These are phyloP conservation scores for Coriaria nepalensis DNA, from an alignment of 306 rosid genomes.

Conservation along the genomic window DNA sequence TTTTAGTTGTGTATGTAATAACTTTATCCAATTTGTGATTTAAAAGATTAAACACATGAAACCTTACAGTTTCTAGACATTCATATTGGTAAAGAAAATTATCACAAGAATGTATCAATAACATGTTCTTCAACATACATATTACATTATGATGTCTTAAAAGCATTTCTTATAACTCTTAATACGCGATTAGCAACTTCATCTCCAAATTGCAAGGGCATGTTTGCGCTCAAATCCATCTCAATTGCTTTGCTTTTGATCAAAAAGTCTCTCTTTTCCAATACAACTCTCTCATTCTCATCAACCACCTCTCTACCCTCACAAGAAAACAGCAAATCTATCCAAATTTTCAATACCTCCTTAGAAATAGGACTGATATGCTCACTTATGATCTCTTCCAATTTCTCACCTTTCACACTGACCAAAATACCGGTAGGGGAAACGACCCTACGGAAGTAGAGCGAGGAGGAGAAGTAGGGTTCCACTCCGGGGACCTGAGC, in stretches of 20 bases:
- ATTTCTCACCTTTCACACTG: constrained; percentile 10
- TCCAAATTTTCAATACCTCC: constrained; percentile 14
- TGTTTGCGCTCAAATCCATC: constrained; percentile 17
- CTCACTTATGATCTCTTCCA: constrained; percentile 11
- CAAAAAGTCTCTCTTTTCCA: constrained; percentile 15
- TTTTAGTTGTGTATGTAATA: no score
- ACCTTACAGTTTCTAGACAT: no score
- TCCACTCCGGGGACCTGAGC: constrained; percentile 6
- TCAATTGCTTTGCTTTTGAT: constrained; percentile 16
- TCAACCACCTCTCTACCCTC: constrained; percentile 8
- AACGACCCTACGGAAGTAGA: constrained; percentile 15
- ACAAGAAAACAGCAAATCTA: constrained; percentile 10
- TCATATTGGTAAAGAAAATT: no score
- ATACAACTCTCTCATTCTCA: constrained; percentile 4
- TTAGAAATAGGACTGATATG: constrained; percentile 9
- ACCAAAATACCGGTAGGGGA: constrained; percentile 17
- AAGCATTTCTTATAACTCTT: constrained; percentile 14
- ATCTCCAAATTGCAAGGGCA: constrained; percentile 17
- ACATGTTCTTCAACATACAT: no score
- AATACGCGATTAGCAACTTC: constrained; percentile 18
- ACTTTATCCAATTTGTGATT: no score
- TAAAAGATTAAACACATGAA: no score
- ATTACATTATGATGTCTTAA: no score
- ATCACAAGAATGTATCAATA: no score
- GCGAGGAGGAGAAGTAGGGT: constrained; percentile 20